A percentile compares a stretch with the other conserved stretches of the same genome.
phyloP scores from a whole-genome alignment of 768 basidiomycete species.

The Auriscalpium orientale region DNA sequence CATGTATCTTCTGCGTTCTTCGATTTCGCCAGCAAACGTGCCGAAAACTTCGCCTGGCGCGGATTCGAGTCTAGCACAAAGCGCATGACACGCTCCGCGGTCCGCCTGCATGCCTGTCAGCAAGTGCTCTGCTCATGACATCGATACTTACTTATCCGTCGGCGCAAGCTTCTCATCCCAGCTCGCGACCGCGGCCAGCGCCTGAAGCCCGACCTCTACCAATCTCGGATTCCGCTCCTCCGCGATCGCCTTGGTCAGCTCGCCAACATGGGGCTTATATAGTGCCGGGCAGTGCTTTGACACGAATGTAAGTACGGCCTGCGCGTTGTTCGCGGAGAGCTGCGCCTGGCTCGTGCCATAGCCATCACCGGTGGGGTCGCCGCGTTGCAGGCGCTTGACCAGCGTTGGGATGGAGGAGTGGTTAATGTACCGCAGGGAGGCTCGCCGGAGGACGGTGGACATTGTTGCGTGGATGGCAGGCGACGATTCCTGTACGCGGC shows the following conservation, averaged over 20 bases:
- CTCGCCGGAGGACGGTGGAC: slow-evolving; percentile 58
- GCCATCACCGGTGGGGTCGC: slow-evolving; percentile 23
- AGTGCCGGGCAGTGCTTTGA: slow-evolving; percentile 73
- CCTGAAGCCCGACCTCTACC: slow-evolving; percentile 67
- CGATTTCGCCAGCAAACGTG: slow-evolving; percentile 48
- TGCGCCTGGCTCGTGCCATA: slow-evolving; percentile 29
- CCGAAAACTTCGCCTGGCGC: slow-evolving; percentile 79
- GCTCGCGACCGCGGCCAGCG: slow-evolving; percentile 58
- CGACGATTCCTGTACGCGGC: slow-evolving; percentile 66
- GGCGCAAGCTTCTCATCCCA: slow-evolving; percentile 51
- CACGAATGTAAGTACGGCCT: slow-evolving; percentile 46
- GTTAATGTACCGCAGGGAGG: slow-evolving; percentile 69
- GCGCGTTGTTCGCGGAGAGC: slow-evolving; percentile 39
- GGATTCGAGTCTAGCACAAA: slow-evolving; percentile 52
- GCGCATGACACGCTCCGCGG: slow-evolving; percentile 53
- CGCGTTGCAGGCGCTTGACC: slow-evolving; percentile 57
- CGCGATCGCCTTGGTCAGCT: slow-evolving; percentile 66
- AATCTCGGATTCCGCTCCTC: slow-evolving; percentile 49
- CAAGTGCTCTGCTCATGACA: neutral
- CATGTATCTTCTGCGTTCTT: slow-evolving; percentile 46
- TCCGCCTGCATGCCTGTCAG: slow-evolving; percentile 39
- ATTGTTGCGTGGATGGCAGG: slow-evolving; percentile 60
- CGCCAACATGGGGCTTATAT: slow-evolving; percentile 65
- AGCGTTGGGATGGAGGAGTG: slow-evolving; percentile 80
- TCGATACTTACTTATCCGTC: slow-evolving; percentile 55